These are phyloP conservation scores for Dipodascopsis uninucleata DNA, from an alignment of 805 yeast genomes.

Conservation along the genomic window DNA sequence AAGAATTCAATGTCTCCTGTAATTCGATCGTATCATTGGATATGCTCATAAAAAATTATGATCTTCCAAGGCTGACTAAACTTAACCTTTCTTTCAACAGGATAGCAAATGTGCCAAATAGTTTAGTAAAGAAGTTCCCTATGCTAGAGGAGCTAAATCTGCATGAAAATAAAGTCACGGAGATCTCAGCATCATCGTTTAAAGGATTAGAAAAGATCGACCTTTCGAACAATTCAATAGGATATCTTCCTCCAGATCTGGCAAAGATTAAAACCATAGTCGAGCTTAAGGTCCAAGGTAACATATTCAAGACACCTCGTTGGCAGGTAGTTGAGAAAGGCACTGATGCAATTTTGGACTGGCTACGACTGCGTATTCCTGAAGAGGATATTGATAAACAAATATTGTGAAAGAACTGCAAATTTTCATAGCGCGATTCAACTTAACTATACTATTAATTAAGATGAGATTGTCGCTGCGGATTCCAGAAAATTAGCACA, in stretches of 20 bases:
- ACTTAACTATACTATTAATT: neutral
- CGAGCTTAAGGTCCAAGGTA: slow-evolving; percentile 23
- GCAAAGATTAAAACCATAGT: slow-evolving; percentile 20
- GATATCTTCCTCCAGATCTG: slow-evolving; percentile 21
- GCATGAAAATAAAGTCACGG: slow-evolving; percentile 22
- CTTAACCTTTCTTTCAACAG: slow-evolving; percentile 24
- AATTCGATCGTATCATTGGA: slow-evolving; percentile 11
- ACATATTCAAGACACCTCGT: slow-evolving; percentile 23
- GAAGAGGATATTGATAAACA: slow-evolving; percentile 5
- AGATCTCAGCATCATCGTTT: slow-evolving; percentile 17
- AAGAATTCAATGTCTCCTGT: slow-evolving; percentile 15
- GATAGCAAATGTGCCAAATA: slow-evolving; percentile 14
- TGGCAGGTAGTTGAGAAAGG: slow-evolving; percentile 25
- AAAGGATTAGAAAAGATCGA: slow-evolving; percentile 20
- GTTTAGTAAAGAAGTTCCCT: slow-evolving; percentile 16
- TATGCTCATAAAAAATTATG: slow-evolving; percentile 14
- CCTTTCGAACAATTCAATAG: slow-evolving; percentile 24
- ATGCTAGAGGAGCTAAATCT: slow-evolving; percentile 21
- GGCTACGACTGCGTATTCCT: slow-evolving; percentile 21
- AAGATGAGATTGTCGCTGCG: neutral
- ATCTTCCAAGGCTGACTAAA: slow-evolving; percentile 9
- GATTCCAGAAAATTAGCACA: neutral
- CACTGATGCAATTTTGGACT: slow-evolving; percentile 25
- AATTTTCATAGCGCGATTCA: neutral
- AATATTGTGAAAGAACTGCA: slow-evolving; percentile 3